Percentiles rank a stretch among this genome's conserved stretches.
phyloP scores from a whole-genome alignment of 2,329 filamentous ascomycete genomes.

The Monosporascus sp. region DNA sequence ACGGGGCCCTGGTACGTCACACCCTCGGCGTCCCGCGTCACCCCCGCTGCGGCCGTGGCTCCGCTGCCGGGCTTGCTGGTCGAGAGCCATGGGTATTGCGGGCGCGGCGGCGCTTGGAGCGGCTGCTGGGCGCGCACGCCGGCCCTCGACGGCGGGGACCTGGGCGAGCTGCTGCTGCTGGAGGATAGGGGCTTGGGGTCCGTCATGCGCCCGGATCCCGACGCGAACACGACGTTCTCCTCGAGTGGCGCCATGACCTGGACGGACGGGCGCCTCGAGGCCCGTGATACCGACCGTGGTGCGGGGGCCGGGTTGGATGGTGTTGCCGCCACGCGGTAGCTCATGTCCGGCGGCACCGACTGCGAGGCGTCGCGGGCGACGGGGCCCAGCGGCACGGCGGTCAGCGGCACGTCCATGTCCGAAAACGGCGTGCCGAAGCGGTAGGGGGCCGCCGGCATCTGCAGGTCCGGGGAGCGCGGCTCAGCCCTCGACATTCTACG shows the following conservation, averaged over 20 bases:
- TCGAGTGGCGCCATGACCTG: constrained; percentile 63
- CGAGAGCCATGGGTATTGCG: constrained; percentile 52
- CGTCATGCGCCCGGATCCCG: constrained; percentile 29
- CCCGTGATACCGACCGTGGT: constrained; percentile 46
- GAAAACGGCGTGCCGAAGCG: constrained; percentile 83
- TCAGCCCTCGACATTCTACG: constrained; percentile 48
- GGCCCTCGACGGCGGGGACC: constrained; percentile 28
- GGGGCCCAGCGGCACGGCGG: constrained; percentile 64
- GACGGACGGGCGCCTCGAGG: constrained; percentile 64
- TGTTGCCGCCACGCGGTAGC: constrained; percentile 47
- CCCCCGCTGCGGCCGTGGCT: constrained; percentile 17
- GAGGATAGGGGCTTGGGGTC: constrained; percentile 31
- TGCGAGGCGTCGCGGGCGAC: constrained; percentile 76
- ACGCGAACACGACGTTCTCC: constrained; percentile 48
- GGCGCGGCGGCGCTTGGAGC: constrained; percentile 48
- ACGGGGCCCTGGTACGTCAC: constrained; percentile 78
- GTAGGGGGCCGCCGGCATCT: constrained; percentile 59
- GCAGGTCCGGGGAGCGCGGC: constrained; percentile 49
- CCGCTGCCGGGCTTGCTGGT: constrained; percentile 27
- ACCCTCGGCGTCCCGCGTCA: constrained; percentile 39
- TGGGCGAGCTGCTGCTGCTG: constrained; percentile 24
- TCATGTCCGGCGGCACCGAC: constrained; percentile 92
- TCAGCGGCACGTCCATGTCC: constrained; percentile 83
- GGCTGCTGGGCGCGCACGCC: constrained; percentile 31
- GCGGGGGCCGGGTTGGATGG: constrained; percentile 15